A percentile compares a stretch with the other conserved stretches of the same genome.
Conservation (phyloP, 2,329 filamentous ascomycete genomes). For the Ambrosiella cleistominuta region DNA sequence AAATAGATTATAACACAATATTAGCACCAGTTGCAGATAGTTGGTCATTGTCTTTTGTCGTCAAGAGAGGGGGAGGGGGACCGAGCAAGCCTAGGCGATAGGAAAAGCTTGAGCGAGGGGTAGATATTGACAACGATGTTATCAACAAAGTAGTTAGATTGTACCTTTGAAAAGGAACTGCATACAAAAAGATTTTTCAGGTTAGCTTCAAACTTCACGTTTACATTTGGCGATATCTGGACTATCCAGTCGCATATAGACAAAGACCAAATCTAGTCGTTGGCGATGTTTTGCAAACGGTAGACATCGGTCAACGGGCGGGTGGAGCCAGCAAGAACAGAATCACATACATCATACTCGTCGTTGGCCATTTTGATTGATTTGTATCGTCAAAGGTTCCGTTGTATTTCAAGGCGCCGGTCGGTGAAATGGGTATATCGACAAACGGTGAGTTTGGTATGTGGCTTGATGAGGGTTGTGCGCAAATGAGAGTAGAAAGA, state of each 20-base stretch:
- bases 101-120: slow-evolving; percentile 11
- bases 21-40: neutral
- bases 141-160: slow-evolving; percentile 5
- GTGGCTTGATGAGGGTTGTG: neutral
- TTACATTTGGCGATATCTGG: too few species aligned
- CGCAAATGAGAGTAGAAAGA: slow-evolving; percentile 4
- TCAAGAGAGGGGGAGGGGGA: slow-evolving; percentile 14
- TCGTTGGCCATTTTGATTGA: slow-evolving; percentile 80
- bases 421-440: neutral
- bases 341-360: slow-evolving; percentile 76
- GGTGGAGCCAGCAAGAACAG: slow-evolving; percentile 19
- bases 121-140: neutral
- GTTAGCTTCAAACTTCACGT: neutral
- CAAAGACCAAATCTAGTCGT: too few species aligned
- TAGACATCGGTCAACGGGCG: neutral
- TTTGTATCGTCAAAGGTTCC: slow-evolving; percentile 13
- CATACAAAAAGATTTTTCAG: slow-evolving; percentile 5
- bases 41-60: neutral
- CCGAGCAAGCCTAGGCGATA: slow-evolving; percentile 16
- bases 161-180: slow-evolving; percentile 98
- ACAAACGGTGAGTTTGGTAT: neutral
- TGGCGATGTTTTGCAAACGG: neutral
- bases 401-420: neutral
- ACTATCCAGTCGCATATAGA: too few species aligned
- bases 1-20: slow-evolving; percentile 9